Evolutionary conservation across 2,329 filamentous ascomycete species (phyloP), one percentile per base, ranked within the genome.

Genomic region (Claviceps sp.): DNA sequence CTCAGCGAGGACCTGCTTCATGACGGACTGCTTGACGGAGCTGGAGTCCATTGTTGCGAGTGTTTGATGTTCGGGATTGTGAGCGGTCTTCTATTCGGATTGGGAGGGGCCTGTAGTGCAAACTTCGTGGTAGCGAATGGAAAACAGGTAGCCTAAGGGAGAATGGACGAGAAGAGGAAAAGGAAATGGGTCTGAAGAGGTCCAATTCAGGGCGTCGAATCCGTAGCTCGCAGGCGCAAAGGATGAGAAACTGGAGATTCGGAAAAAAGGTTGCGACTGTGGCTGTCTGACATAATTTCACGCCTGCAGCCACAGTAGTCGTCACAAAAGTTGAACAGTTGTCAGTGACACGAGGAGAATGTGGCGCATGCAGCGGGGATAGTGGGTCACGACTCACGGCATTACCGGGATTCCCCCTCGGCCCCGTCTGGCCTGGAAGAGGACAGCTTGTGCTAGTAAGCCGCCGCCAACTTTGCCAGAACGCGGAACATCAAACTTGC

Each of bases 1-100:
- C 68, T 86, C 80, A 57, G 76, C 67, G 64, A 78, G 76, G 57
- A 86, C 72, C 66, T 85, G 80, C 68, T 78, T 75, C 64, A 85
- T 78, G 54, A 87, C 76, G 65, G 72, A 75, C 68, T 76, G 70
- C 72, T 81, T 84, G 65, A 77, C 70, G 51, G 68, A 64, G 58
- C 71, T 74, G 64, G 78, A 81, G 56, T 81, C 76, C 80, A 82
- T 82, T n/a, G 16, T 50, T n/a, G 16, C 30, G 26, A 10, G 11
- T 5, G 26, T 37, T 34, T 6, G n/a, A 43, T 42, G 16, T 19
- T 22, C 14, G 16, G 10, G 26, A 47, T 16, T 26, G 17, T 34
- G 16, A 30, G 24, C 41, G 10, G 11, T 13, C 5, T 44, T 13
- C 5, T 26, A 1, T 19, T 13, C 24, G 5, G 22, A 6, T 19